Conservation (phyloP, 106 monocot genomes). For the Dendrobium nobile region DNA sequence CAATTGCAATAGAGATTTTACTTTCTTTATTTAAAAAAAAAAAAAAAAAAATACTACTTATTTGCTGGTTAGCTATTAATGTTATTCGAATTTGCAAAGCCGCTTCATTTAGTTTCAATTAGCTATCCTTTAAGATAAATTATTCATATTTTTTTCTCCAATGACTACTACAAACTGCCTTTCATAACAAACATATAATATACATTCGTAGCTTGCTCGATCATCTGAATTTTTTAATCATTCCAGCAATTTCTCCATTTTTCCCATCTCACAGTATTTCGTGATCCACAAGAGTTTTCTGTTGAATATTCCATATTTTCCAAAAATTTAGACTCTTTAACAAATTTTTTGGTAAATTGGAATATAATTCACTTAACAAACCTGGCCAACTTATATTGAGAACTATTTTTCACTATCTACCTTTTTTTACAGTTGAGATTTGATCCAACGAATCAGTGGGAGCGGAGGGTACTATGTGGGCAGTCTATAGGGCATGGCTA, state of each 20-base stretch:
- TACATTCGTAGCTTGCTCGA: no score
- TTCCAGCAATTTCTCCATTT: neutral
- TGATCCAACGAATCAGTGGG: neutral
- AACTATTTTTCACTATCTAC: neutral
- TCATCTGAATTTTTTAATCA: no score
- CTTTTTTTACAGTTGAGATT: slow-evolving; percentile 6
- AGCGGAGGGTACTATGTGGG: slow-evolving; percentile 3
- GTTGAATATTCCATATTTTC: neutral
- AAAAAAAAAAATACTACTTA: no score
- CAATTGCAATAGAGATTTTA: no score
- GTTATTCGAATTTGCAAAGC: neutral
- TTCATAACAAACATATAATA: no score
- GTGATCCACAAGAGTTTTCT: no score
- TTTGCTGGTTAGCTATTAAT: no score
- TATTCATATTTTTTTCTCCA: neutral
- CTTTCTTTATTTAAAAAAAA: no score
- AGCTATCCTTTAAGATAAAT: neutral
- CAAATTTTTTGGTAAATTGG: no score
- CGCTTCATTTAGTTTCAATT: neutral
- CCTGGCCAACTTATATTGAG: neutral
- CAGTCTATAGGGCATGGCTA: neutral
- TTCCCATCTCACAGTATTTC: neutral
- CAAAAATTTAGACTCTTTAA: no score
- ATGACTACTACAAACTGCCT: no score
- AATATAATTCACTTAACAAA: no score